Conservation (phyloP, 2,329 filamentous ascomycete genomes). For the Colletotrichum liaoningense region DNA sequence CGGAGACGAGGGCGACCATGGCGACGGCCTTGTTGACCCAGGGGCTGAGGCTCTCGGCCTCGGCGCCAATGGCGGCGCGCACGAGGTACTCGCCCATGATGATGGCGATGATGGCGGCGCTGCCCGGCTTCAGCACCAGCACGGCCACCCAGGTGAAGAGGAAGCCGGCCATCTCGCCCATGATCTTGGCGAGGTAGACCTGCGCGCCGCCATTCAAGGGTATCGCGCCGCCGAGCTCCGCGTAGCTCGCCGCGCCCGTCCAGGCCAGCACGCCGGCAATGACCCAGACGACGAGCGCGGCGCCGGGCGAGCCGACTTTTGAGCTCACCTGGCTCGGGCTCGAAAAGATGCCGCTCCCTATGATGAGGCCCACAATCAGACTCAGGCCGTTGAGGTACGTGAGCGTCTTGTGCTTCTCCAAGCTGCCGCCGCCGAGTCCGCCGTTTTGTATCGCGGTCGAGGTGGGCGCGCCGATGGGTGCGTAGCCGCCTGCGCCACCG, state of each 20-base stretch:
- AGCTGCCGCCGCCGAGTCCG: constrained; percentile 76
- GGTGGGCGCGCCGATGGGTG: constrained; percentile 80
- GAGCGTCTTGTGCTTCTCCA: constrained; percentile 96
- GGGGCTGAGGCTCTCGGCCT: constrained; percentile 80
- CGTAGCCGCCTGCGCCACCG: constrained; percentile 76
- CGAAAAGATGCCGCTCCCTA: constrained; percentile 96
- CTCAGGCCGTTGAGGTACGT: constrained; percentile 95
- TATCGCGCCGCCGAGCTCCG: constrained; percentile 94
- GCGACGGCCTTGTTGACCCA: constrained; percentile 95
- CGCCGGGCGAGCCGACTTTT: constrained; percentile 91
- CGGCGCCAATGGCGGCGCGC: constrained; percentile 85
- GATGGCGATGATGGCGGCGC: constrained; percentile 93
- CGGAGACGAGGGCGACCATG: constrained; percentile 76
- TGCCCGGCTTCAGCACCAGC: constrained; percentile 92
- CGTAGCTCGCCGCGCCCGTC: constrained; percentile 96
- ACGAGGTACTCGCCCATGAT: constrained; percentile 99
- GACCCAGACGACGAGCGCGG: constrained; percentile 89
- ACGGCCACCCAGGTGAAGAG: constrained; percentile 97
- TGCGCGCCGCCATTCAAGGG: constrained; percentile 95
- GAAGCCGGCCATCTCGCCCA: constrained; percentile 92
- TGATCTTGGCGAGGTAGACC: constrained; percentile 95
- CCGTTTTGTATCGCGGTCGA: constrained; percentile 54
- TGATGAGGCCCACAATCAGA: constrained; percentile 91
- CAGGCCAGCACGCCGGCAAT: constrained; percentile 93
- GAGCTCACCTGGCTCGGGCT: constrained; percentile 92